Evolutionary conservation across 345 rosid genomes (phyloP).

Genomic region (Zanthoxylum bungeanum): DNA sequence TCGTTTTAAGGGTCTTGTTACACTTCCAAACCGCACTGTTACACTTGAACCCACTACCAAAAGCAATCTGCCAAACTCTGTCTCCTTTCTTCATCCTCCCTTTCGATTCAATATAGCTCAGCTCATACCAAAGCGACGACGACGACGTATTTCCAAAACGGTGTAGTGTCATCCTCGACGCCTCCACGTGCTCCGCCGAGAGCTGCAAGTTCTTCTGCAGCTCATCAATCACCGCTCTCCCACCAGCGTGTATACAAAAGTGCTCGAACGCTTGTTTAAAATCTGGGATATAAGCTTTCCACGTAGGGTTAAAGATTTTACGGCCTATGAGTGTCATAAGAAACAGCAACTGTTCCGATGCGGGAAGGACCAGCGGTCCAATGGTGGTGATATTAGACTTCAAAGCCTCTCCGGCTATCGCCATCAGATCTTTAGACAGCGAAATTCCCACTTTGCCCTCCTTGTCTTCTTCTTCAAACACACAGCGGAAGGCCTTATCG

Average conservation of each 20-base stretch:
- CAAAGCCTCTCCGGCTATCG: conserved; percentile 76
- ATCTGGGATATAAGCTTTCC: conserved; percentile 81
- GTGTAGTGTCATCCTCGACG: conserved; percentile 80
- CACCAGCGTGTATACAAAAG: conserved; percentile 93
- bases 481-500: conserved; percentile 65
- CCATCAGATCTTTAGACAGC: conserved; percentile 73
- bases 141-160: conserved; percentile 91
- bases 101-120: conserved; percentile 71
- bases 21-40: conserved; percentile 94
- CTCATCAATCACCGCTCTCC: conserved; percentile 83
- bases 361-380: conserved; percentile 74
- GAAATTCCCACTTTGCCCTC: conserved; percentile 65
- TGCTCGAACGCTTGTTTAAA: conserved; percentile 90
- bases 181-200: conserved; percentile 69
- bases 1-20: conserved; percentile 54
- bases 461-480: conserved; percentile 63
- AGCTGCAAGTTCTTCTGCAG: conserved; percentile 73
- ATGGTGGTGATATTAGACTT: conserved; percentile 77
- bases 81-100: conserved; percentile 75
- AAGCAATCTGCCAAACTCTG: conserved; percentile 79
- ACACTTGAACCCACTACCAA: conserved; percentile 93
- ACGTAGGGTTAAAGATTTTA: conserved; percentile 56
- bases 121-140: conserved; percentile 78
- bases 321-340: conserved; percentile 56
- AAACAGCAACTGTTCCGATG: conserved; percentile 72